Percentiles rank a stretch among this genome's conserved stretches.
Evolutionary conservation across 2,329 filamentous ascomycete species (phyloP).

Genomic region (Neopestalotiopsis clavispora): DNA sequence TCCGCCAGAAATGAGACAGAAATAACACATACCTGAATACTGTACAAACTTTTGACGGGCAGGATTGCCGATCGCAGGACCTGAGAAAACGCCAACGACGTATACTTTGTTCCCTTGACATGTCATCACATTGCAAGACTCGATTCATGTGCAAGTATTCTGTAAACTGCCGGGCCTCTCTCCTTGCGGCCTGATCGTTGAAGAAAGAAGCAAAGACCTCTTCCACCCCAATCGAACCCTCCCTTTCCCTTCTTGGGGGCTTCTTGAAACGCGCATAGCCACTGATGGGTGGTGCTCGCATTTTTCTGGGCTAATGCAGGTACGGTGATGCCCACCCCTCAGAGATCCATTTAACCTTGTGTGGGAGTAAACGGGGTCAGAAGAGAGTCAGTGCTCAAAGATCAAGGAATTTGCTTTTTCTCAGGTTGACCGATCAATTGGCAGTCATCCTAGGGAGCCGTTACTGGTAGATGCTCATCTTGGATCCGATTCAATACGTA

Average conservation of each 20-base stretch:
- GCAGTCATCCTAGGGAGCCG: too few relatives aligned
- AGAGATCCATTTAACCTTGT: neutral
- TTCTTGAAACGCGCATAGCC: conserved; percentile 36
- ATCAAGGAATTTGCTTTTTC: too few relatives aligned
- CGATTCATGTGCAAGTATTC: neutral
- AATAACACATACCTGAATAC: neutral
- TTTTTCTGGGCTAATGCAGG: conserved; percentile 32
- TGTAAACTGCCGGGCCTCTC: conserved; percentile 7
- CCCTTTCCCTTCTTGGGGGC: neutral
- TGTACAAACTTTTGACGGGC: neutral
- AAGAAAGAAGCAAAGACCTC: conserved; percentile 11
- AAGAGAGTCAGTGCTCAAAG: neutral
- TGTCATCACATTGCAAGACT: neutral
- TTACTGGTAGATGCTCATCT: neutral
- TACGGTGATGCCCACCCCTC: conserved; percentile 22
- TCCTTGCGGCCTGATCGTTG: conserved; percentile 9
- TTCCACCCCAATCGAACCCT: neutral
- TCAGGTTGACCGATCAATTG: neutral
- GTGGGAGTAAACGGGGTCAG: neutral
- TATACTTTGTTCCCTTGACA: neutral
- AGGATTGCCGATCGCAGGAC: conserved; percentile 2
- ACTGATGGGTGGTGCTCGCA: conserved; percentile 23
- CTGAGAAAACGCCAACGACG: neutral
- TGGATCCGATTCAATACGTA: neutral
- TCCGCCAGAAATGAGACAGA: neutral